Evolutionary conservation across 176 grass and related monocot species (phyloP).

Genomic region (Phyllostachys edulis): DNA sequence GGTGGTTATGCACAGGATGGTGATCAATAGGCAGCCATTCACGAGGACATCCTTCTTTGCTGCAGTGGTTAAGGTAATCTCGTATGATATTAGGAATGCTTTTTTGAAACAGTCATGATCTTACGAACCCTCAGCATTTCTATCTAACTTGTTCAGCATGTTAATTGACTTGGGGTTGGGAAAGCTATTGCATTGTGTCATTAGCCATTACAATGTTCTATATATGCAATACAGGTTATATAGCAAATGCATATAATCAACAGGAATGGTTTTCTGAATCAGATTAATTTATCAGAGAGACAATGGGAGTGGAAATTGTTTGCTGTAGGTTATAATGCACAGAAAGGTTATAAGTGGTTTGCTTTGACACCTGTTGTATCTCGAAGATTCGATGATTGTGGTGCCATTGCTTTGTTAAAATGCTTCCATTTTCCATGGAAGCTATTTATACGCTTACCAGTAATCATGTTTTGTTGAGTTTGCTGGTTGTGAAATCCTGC

Average conservation of each 20-base stretch:
- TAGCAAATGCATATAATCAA: not conserved
- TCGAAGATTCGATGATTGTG: not conserved
- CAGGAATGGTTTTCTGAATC: not conserved
- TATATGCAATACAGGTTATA: not conserved
- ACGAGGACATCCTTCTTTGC: conserved; percentile 36
- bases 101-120: not conserved
- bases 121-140: not conserved
- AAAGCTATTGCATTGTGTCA: not conserved
- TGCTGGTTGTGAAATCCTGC: not conserved
- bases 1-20: conserved; percentile 52
- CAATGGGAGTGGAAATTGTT: not conserved
- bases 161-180: not conserved
- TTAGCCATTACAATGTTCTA: not conserved
- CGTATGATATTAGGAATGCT: not conserved
- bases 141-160: not conserved
- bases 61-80: conserved; percentile 59
- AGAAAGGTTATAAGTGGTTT: not conserved
- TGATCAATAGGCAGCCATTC: conserved; percentile 42
- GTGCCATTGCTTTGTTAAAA: not conserved
- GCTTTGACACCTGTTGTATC: not conserved
- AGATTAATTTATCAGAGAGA: not conserved
- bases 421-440: not conserved
- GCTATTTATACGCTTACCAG: not conserved
- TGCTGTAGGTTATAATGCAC: not conserved
- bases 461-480: not conserved